Base-by-base conservation (phyloP, 768 basidiomycete genomes). In the Lentinula sp. region DNA sequence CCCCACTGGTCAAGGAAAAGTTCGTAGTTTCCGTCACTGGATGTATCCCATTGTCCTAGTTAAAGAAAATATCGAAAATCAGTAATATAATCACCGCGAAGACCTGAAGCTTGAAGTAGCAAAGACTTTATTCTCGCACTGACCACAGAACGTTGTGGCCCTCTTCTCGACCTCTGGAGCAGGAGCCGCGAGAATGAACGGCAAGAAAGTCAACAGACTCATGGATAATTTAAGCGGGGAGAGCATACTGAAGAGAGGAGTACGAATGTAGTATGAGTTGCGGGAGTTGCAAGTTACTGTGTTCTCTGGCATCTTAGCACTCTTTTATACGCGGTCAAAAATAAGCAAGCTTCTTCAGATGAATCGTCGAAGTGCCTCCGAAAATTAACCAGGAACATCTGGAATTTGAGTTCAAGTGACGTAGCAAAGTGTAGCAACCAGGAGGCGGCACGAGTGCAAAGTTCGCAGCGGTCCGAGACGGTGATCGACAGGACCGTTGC, bases 1-100 rank as follows among this genome's bases (percentile, higher is more conserved):
- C 77, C 76, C 79, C 79, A 80, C 59, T 78, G 82, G 66, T 88
- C 74, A 35, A 80, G 76, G 49, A 76, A 66, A 18, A 88, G 65
- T 4, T 76, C 73, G 71, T 86, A 88, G 12, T 68, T 63, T 9
- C 78, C 79, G 3, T 74, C 76, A n/a, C 68, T 63, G 59, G 82
- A 74, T 15, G 69, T 66, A 52, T 84, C 84, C 78, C 77, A 88
- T 74, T 84, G 78, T 10, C 81, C 84, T 78, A 7, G 39, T 39
- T 9, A 37, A 37, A 10, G 0, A 39, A 39, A 37, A 18, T 4
- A 13, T 41, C 9, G 33, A 55, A n/a, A 20, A 10, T 10, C 18
- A 41, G 9, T 8, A 37, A 18, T 15, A 20, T 8, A 53, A 18
- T 33, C 13, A 37, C 32, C 5, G 6, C 39, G 16, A 41, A 15